These are phyloP conservation scores for Lachnellula occidentalis DNA, from an alignment of 2,329 filamentous ascomycete genomes.

Conservation along the genomic window DNA sequence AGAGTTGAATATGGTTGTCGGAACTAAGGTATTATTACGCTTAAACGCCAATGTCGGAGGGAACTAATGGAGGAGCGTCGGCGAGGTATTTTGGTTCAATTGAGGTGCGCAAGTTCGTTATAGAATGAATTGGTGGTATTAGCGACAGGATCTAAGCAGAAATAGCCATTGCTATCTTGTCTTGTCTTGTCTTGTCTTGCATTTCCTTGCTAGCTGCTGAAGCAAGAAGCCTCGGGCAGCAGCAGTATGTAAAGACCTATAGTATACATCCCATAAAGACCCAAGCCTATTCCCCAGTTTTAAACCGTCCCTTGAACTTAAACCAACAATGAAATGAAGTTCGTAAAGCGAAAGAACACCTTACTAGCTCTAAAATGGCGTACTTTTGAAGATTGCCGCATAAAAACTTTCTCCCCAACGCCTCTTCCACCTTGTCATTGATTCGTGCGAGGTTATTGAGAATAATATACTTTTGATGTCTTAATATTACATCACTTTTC, in stretches of 20 bases:
- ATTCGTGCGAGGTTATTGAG: conserved; percentile 13
- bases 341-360: conserved; percentile 2
- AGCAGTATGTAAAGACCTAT: neutral
- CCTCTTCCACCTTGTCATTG: conserved; percentile 14
- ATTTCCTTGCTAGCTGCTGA: neutral
- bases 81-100: no score
- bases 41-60: no score
- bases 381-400: conserved; percentile 11
- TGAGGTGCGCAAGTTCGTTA: no score
- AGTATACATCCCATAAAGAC: neutral
- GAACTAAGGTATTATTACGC: no score
- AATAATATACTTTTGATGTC: conserved; percentile 17
- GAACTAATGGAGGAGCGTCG: no score
- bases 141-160: neutral
- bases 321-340: conserved; percentile 1
- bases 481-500: conserved; percentile 18
- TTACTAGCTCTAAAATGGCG: neutral
- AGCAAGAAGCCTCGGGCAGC: neutral
- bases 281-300: neutral
- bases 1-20: no score
- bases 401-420: conserved; percentile 16
- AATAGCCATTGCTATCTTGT: neutral
- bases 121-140: no score
- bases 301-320: neutral
- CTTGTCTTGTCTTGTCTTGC: neutral